phyloP scores from a whole-genome alignment of 2,329 filamentous ascomycete species.

The Orbilia quercus region DNA sequence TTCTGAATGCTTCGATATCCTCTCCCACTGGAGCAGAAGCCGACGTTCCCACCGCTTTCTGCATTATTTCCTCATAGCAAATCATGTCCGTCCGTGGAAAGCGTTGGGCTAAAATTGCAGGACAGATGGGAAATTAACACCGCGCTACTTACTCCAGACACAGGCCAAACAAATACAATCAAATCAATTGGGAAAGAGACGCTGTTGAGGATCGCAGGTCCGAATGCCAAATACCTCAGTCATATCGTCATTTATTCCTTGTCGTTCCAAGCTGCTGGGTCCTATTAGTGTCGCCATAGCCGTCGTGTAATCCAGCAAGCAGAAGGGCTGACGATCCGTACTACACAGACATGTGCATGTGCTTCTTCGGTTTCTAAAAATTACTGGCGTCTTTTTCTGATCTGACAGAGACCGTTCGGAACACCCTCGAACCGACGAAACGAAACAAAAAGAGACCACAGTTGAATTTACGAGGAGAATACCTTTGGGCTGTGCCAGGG shows the following conservation, averaged over 20 bases:
- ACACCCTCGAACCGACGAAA: conserved; percentile 7
- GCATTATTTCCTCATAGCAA: conserved; percentile 13
- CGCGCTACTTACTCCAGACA: conserved; percentile 40
- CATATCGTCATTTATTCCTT: conserved; percentile 37
- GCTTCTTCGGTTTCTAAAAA: conserved; percentile 5
- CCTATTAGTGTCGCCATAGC: conserved; percentile 9
- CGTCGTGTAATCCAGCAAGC: background rate
- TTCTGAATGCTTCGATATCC: conserved; percentile 10
- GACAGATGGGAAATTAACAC: conserved; percentile 54
- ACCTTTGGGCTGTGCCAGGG: conserved; percentile 8
- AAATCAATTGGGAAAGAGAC: conserved; percentile 31
- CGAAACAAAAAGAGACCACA: conserved; percentile 4
- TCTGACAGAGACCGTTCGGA: background rate
- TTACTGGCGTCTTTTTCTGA: background rate
- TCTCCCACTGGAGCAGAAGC: conserved; percentile 27
- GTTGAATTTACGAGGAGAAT: too few species aligned
- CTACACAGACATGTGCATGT: conserved; percentile 11
- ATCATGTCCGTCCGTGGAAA: conserved; percentile 42
- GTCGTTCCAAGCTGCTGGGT: conserved; percentile 9
- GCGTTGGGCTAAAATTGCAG: conserved; percentile 53
- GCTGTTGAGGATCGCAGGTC: conserved; percentile 48
- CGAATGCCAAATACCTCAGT: conserved; percentile 56
- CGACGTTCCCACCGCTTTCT: conserved; percentile 9
- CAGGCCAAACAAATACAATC: conserved; percentile 34
- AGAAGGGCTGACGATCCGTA: background rate